Evolutionary conservation across 768 basidiomycete species (phyloP).

Genomic region (Trametes cubensis): DNA sequence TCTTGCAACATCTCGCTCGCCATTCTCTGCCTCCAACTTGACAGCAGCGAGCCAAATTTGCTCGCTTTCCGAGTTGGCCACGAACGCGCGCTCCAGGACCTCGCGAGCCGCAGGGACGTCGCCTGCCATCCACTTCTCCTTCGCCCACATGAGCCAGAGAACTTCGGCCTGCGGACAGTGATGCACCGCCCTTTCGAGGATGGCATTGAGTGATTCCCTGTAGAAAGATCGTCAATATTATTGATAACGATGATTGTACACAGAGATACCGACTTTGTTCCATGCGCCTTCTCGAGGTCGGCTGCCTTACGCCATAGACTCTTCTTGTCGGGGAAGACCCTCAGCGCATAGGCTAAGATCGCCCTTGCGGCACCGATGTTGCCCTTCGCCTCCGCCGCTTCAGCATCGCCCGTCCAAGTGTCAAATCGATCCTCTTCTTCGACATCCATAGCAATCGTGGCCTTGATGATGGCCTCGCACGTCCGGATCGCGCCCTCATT

Average conservation of each 20-base stretch:
- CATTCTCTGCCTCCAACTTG: slow-evolving; percentile 95
- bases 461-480: slow-evolving; percentile 93
- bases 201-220: slow-evolving; percentile 79
- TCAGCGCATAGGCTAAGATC: slow-evolving; percentile 86
- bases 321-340: slow-evolving; percentile 85
- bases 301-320: slow-evolving; percentile 91
- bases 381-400: slow-evolving; percentile 73
- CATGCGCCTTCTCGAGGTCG: slow-evolving; percentile 90
- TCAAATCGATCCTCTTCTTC: slow-evolving; percentile 93
- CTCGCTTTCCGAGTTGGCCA: slow-evolving; percentile 95
- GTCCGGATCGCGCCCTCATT: slow-evolving; percentile 81
- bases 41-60: slow-evolving; percentile 98
- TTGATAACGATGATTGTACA: slow-evolving; percentile 17
- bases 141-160: slow-evolving; percentile 97
- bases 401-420: slow-evolving; percentile 91
- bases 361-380: slow-evolving; percentile 84
- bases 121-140: slow-evolving; percentile 92
- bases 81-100: slow-evolving; percentile 87
- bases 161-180: slow-evolving; percentile 96
- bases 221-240: neutral
- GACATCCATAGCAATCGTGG: slow-evolving; percentile 89
- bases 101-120: slow-evolving; percentile 91
- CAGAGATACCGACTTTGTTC: slow-evolving; percentile 58
- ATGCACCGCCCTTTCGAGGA: slow-evolving; percentile 80
- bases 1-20: slow-evolving; percentile 82